phyloP scores from a whole-genome alignment of 331 rosid genomes.

The Telfairia occidentalis region DNA sequence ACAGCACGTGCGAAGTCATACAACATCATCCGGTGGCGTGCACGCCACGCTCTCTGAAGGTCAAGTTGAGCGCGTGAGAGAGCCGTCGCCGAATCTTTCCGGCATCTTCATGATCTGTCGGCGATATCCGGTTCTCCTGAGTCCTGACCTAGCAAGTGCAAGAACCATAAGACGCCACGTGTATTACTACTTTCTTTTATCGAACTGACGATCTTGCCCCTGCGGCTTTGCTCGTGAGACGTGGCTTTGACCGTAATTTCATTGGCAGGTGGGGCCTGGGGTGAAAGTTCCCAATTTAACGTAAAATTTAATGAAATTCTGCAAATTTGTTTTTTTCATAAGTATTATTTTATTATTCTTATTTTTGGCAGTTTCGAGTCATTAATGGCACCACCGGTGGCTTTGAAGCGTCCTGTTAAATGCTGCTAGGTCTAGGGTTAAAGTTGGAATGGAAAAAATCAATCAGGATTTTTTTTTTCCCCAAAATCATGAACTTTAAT shows the following conservation, averaged over 20 bases:
- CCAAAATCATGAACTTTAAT: no score
- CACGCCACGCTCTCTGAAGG: neutral
- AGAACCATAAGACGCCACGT: constrained; percentile 1
- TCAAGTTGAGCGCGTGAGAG: neutral
- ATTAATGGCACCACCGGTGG: neutral
- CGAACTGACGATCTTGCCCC: neutral
- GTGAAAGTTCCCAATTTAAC: neutral
- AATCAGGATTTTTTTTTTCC: neutral
- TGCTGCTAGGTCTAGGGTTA: neutral
- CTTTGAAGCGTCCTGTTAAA: neutral
- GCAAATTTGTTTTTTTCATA: neutral
- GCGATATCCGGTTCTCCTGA: neutral
- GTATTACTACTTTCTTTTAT: neutral
- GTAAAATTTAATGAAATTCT: neutral
- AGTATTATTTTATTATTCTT: neutral
- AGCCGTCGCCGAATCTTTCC: neutral
- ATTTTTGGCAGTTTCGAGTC: neutral
- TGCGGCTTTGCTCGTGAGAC: neutral
- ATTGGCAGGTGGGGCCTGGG: neutral
- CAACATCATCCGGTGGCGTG: neutral
- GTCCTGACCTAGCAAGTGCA: neutral
- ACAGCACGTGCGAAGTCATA: neutral
- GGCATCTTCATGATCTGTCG: neutral
- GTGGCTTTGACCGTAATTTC: neutral
- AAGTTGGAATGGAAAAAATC: neutral